phyloP scores from a whole-genome alignment of 345 rosid species.

The Citrus glauca region DNA sequence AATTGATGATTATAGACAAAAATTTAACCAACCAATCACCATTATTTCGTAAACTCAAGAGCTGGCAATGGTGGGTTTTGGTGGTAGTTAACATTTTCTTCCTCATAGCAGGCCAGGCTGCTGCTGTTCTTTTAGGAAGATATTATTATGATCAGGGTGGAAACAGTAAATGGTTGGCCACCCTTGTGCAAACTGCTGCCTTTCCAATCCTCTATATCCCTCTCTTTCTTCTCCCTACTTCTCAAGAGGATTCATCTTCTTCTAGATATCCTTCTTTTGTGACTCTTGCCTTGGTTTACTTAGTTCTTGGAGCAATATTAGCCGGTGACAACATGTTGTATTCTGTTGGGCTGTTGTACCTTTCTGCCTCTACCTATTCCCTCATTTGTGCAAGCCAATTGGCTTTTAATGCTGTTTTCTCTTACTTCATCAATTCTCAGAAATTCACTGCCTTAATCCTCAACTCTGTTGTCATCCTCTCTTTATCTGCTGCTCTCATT shows the following conservation, averaged over 20 bases:
- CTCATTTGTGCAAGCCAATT: constrained; percentile 75
- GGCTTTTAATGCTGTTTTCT: constrained; percentile 72
- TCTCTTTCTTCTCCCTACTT: constrained; percentile 41
- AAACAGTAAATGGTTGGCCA: constrained; percentile 64
- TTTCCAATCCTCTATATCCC: constrained; percentile 68
- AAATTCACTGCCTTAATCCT: constrained; percentile 57
- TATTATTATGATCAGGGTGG: constrained; percentile 68
- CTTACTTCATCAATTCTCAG: constrained; percentile 71
- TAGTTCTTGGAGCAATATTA: constrained; percentile 52
- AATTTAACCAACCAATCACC: constrained; percentile 9
- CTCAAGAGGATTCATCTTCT: constrained; percentile 30
- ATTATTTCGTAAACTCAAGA: constrained; percentile 31
- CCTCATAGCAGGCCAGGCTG: constrained; percentile 56
- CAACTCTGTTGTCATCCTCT: constrained; percentile 57
- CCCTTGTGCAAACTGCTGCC: constrained; percentile 60
- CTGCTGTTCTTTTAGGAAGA: constrained; percentile 65
- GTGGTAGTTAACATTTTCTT: constrained; percentile 37
- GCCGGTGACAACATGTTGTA: constrained; percentile 68
- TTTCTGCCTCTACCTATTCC: constrained; percentile 79
- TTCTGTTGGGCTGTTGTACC: constrained; percentile 69
- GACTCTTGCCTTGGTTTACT: constrained; percentile 37
- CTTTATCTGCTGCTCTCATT: constrained; percentile 68
- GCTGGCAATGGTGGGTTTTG: constrained; percentile 65
- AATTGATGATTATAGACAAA: constrained; percentile 22
- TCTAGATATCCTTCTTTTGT: constrained; percentile 30